These are phyloP conservation scores for Ceratocystis destructans DNA, from an alignment of 2,329 filamentous ascomycete genomes.

Conservation along the genomic window DNA sequence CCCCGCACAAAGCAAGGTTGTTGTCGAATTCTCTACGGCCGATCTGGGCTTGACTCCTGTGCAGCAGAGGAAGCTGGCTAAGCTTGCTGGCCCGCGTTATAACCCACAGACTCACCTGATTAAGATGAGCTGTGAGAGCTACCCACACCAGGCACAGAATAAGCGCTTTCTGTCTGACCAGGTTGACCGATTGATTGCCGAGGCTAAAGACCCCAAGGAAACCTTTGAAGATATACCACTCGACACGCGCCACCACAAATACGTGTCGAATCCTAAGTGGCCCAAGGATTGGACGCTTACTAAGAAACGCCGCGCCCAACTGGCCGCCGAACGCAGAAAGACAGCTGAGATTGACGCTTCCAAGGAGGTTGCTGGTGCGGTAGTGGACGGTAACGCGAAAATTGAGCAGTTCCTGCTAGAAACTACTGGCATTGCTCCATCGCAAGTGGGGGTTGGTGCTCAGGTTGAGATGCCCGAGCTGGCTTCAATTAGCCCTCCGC, in stretches of 20 bases:
- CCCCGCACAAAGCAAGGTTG: slow-evolving; percentile 84
- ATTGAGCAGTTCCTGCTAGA: slow-evolving; percentile 28
- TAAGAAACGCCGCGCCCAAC: slow-evolving; percentile 47
- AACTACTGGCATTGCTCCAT: slow-evolving; percentile 16
- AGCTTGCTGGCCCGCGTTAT: slow-evolving; percentile 73
- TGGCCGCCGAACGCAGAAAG: slow-evolving; percentile 47
- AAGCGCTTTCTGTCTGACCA: slow-evolving; percentile 84
- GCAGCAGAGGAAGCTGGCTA: slow-evolving; percentile 70
- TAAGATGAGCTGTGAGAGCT: slow-evolving; percentile 84
- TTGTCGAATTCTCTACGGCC: slow-evolving; percentile 68
- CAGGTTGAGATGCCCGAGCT: slow-evolving; percentile 14
- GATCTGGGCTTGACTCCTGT: slow-evolving; percentile 56
- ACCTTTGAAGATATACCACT: slow-evolving; percentile 81
- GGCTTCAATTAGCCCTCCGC: background rate
- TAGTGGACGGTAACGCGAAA: slow-evolving; percentile 44
- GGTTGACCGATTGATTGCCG: slow-evolving; percentile 56
- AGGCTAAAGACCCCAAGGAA: slow-evolving; percentile 66
- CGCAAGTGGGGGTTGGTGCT: slow-evolving; percentile 5
- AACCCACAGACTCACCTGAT: slow-evolving; percentile 70
- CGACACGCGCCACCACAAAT: slow-evolving; percentile 66
- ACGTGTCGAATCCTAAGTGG: slow-evolving; percentile 54
- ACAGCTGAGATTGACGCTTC: slow-evolving; percentile 40
- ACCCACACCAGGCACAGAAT: slow-evolving; percentile 82
- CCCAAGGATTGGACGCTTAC: slow-evolving; percentile 76
- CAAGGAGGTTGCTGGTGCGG: slow-evolving; percentile 37